A percentile compares a stretch with the other conserved stretches of the same genome.
Evolutionary conservation across 352 stramenopile species (phyloP).

Genomic region (Phytophthora sp.): DNA sequence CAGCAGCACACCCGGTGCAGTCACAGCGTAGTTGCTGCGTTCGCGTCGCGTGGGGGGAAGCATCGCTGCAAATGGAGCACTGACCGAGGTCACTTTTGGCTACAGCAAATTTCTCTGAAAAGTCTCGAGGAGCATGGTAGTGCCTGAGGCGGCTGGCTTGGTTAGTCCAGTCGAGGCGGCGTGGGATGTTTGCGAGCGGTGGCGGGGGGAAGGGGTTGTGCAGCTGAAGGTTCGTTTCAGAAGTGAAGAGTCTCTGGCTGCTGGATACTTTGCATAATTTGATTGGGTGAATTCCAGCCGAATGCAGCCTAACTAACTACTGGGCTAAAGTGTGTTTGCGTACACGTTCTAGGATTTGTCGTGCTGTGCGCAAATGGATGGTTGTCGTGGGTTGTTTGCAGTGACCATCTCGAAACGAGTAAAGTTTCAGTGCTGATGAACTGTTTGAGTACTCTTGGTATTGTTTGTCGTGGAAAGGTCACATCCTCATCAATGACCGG

Average conservation of each 20-base stretch:
- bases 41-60: background rate
- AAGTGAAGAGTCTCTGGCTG: too few relatives aligned
- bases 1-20: background rate
- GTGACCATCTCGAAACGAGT: background rate
- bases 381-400: background rate
- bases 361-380: background rate
- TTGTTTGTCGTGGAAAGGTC: background rate
- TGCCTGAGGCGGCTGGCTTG: background rate
- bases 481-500: conserved; percentile 5
- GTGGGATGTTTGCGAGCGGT: background rate
- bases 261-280: background rate
- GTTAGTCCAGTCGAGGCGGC: background rate
- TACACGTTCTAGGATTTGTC: too few relatives aligned
- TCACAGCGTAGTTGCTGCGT: background rate
- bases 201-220: background rate
- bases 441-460: background rate
- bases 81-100: background rate
- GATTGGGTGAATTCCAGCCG: background rate
- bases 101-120: conserved; percentile 4
- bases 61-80: background rate
- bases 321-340: too few relatives aligned
- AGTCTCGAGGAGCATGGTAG: conserved; percentile 4
- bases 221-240: too few relatives aligned
- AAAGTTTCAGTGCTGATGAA: background rate
- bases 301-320: too few relatives aligned